Evolutionary conservation across 495 filamentous ascomycete genomes (phyloP).

Genomic region (Halenospora varia): DNA sequence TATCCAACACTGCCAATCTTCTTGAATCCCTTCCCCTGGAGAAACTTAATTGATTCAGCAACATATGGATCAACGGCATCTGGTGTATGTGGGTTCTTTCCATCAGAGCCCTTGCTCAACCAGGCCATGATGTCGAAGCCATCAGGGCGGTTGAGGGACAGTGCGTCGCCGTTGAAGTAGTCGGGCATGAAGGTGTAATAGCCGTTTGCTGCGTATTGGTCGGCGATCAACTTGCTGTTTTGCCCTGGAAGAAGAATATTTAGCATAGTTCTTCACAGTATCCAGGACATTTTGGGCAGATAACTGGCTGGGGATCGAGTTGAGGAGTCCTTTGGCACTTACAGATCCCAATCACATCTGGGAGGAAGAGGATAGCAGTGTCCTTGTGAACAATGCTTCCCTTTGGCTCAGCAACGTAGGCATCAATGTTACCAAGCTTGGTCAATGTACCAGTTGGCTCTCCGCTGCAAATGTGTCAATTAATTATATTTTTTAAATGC

Average conservation of each 20-base stretch:
- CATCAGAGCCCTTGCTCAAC: constrained; percentile 46
- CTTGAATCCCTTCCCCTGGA: constrained; percentile 52
- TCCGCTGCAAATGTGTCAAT: constrained; percentile 24
- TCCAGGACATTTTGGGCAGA: background rate
- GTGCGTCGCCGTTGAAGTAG: constrained; percentile 68
- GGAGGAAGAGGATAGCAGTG: constrained; percentile 51
- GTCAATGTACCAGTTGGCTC: constrained; percentile 37
- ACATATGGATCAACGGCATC: constrained; percentile 52
- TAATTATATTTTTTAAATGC: background rate
- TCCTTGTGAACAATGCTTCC: constrained; percentile 40
- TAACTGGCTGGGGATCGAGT: constrained; percentile 2
- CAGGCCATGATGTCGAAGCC: constrained; percentile 60
- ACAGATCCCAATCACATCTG: constrained; percentile 69
- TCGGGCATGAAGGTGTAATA: constrained; percentile 77
- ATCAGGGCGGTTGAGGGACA: constrained; percentile 50
- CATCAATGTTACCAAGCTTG: constrained; percentile 41
- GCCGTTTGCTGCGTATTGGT: constrained; percentile 78
- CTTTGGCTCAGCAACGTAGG: constrained; percentile 45
- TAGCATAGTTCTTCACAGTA: background rate
- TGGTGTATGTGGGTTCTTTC: constrained; percentile 54
- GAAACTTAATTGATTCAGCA: constrained; percentile 37
- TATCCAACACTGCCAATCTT: constrained; percentile 71
- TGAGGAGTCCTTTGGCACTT: background rate
- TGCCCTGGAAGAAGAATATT: constrained; percentile 22
- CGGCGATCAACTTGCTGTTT: constrained; percentile 77